Evolutionary conservation across 2,329 filamentous ascomycete genomes (phyloP).

Genomic region (Orbilia quercus): DNA sequence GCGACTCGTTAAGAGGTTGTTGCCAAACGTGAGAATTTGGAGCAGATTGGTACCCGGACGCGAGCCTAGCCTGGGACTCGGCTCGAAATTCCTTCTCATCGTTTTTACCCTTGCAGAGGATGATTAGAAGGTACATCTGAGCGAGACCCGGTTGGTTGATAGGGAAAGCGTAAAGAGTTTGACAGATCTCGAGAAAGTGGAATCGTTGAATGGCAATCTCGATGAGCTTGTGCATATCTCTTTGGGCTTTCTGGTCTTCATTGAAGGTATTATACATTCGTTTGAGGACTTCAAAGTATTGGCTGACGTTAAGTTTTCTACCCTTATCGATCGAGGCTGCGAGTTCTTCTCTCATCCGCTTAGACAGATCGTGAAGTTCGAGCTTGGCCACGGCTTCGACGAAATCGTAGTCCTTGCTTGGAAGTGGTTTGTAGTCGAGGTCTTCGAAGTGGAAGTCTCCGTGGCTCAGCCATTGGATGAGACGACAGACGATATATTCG

Average conservation of each 20-base stretch:
- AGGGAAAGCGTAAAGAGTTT: background rate
- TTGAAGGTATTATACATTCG: background rate
- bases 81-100: background rate
- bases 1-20: background rate
- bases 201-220: background rate
- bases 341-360: slow-evolving; percentile 1
- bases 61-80: background rate
- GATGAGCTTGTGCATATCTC: background rate
- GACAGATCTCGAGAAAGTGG: slow-evolving; percentile 8
- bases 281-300: slow-evolving; percentile 2
- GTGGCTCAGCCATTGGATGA: background rate
- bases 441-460: background rate
- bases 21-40: too few relatives aligned
- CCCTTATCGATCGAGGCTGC: background rate
- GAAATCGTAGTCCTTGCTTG: background rate
- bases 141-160: background rate
- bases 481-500: background rate
- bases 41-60: too few relatives aligned
- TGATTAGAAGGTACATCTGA: background rate
- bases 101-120: background rate
- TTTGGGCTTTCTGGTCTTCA: background rate
- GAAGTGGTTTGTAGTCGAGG: background rate
- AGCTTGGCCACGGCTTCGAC: background rate
- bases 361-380: background rate
- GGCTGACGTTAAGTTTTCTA: background rate